These are phyloP conservation scores for Dryas octopetala DNA, from an alignment of 306 rosid genomes.

Conservation along the genomic window DNA sequence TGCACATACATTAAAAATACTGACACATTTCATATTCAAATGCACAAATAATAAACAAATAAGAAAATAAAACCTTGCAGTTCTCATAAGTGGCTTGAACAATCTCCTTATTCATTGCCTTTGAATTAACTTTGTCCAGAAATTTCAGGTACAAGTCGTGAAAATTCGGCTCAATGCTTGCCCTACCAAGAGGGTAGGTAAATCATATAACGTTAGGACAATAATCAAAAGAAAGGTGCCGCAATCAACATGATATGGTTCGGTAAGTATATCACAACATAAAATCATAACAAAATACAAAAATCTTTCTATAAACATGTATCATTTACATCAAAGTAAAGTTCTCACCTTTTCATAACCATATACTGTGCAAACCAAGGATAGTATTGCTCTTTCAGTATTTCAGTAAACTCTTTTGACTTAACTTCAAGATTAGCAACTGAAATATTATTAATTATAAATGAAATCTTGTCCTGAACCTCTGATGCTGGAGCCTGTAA, in stretches of 20 bases:
- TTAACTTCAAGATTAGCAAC: slow-evolving; percentile 69
- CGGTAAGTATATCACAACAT: too few relatives aligned
- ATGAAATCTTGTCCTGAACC: slow-evolving; percentile 92
- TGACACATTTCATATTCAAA: background rate
- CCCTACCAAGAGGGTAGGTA: slow-evolving; percentile 49
- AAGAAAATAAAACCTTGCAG: slow-evolving; percentile 73
- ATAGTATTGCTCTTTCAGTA: slow-evolving; percentile 77
- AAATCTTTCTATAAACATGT: background rate
- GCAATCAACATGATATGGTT: background rate
- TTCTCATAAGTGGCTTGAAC: slow-evolving; percentile 88
- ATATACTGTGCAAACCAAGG: slow-evolving; percentile 99
- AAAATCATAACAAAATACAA: background rate
- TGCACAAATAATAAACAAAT: background rate
- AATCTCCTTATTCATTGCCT: slow-evolving; percentile 81
- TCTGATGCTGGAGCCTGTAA: slow-evolving; percentile 93
- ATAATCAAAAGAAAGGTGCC: background rate
- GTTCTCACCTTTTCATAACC: slow-evolving; percentile 94
- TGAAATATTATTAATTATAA: slow-evolving; percentile 85
- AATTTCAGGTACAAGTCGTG: slow-evolving; percentile 94
- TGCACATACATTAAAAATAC: background rate
- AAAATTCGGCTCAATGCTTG: slow-evolving; percentile 97
- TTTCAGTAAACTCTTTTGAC: slow-evolving; percentile 70
- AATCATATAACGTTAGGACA: background rate
- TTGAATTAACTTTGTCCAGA: slow-evolving; percentile 81
- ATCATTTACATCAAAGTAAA: background rate